phyloP scores from a whole-genome alignment of 805 yeast genomes.

The Lipomyces spencermartinsiae region DNA sequence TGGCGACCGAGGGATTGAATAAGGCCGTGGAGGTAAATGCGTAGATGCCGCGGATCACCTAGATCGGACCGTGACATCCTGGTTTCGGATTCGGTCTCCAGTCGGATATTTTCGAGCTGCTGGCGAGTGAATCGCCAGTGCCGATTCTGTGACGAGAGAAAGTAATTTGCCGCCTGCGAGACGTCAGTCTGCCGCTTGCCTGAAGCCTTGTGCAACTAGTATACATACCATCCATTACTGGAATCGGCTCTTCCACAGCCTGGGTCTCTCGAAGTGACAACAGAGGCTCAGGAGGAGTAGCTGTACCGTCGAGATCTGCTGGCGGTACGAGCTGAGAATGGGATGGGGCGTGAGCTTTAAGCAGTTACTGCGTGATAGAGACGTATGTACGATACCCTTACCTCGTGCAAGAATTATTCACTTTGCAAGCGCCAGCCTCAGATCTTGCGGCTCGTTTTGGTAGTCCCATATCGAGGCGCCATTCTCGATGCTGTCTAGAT shows the following conservation, averaged over 20 bases:
- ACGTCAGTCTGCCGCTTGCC: background rate
- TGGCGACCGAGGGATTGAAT: constrained; percentile 80
- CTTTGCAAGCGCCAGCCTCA: no score
- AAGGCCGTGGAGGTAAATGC: constrained; percentile 79
- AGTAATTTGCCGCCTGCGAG: constrained; percentile 41
- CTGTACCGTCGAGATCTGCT: no score
- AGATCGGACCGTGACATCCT: constrained; percentile 46
- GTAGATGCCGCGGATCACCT: constrained; percentile 60
- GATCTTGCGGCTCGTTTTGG: no score
- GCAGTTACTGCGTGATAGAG: background rate
- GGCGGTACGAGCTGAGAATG: no score
- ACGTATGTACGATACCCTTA: background rate
- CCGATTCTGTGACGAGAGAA: constrained; percentile 56
- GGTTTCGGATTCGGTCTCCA: constrained; percentile 47
- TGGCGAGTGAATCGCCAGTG: constrained; percentile 83
- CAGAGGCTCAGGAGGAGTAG: background rate
- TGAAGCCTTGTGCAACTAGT: background rate
- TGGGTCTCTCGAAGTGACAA: background rate
- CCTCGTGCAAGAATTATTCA: background rate
- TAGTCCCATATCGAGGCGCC: no score
- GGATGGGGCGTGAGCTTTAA: background rate
- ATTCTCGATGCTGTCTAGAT: no score
- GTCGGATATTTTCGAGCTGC: constrained; percentile 56
- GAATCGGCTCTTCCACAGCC: background rate
- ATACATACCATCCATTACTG: constrained; percentile 1